These are phyloP conservation scores for Solanum sejunctum DNA, from an alignment of 257 asterid species.

Conservation along the genomic window DNA sequence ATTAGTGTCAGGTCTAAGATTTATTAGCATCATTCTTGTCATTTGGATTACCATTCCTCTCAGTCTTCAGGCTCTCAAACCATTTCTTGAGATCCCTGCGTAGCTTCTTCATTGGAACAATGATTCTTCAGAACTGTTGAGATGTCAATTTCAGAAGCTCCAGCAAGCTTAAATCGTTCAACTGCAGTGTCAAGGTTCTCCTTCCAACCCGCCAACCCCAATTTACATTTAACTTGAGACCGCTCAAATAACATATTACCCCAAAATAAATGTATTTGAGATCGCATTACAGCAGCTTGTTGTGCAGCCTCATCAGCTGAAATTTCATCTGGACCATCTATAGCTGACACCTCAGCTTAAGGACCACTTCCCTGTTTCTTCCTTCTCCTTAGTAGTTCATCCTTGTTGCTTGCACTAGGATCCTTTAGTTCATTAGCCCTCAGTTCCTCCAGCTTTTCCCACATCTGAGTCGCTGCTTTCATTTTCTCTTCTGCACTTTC, in stretches of 20 bases:
- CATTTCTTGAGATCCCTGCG: constrained; percentile 19
- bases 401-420: constrained; percentile 44
- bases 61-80: constrained; percentile 10
- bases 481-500: constrained; percentile 70
- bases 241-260: constrained; percentile 88
- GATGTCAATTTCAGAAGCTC: constrained; percentile 85
- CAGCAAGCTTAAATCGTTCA: constrained; percentile 71
- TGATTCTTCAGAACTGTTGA: constrained; percentile 62
- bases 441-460: constrained; percentile 89
- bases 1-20: neutral
- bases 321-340: constrained; percentile 23
- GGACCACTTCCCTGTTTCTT: constrained; percentile 42
- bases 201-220: constrained; percentile 67
- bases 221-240: constrained; percentile 67
- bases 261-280: constrained; percentile 86
- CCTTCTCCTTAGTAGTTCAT: constrained; percentile 44
- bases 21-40: neutral
- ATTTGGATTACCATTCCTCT: neutral
- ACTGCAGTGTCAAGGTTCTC: constrained; percentile 67
- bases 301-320: constrained; percentile 68
- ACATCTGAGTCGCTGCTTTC: constrained; percentile 74
- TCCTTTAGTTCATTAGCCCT: constrained; percentile 59
- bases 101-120: constrained; percentile 49
- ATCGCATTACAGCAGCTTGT: constrained; percentile 80
- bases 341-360: constrained; percentile 32